Percentiles rank a stretch among this genome's conserved stretches.
These are phyloP conservation scores for Hamamelis virginiana DNA, from an alignment of 164 flowering plant species.

Conservation along the genomic window DNA sequence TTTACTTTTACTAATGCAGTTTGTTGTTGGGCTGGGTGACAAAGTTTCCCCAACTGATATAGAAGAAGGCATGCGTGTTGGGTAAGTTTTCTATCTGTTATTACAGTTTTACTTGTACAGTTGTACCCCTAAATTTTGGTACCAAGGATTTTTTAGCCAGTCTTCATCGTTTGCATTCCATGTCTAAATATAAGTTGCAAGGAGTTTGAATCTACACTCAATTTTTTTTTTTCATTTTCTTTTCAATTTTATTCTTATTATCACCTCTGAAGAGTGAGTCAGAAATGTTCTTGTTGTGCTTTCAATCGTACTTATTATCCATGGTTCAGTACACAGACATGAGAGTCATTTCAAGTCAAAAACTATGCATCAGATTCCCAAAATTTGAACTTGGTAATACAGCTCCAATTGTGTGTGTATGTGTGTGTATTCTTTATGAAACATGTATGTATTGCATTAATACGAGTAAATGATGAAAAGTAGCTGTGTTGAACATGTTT, in stretches of 20 bases:
- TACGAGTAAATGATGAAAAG: no score
- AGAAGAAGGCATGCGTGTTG: constrained; percentile 99
- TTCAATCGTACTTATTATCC: no score
- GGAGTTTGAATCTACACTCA: no score
- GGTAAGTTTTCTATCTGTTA: constrained; percentile 46
- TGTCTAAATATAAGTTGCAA: neutral
- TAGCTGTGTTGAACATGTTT: no score
- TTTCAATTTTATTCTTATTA: neutral
- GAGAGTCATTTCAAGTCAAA: neutral
- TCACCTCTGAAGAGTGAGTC: no score
- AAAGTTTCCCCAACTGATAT: constrained; percentile 98
- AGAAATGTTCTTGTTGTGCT: no score
- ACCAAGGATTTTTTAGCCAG: neutral
- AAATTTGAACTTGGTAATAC: neutral
- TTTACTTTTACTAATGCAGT: constrained; percentile 42
- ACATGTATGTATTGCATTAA: no score
- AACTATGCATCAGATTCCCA: neutral
- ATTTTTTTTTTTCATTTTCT: neutral
- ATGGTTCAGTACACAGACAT: neutral
- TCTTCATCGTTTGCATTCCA: neutral
- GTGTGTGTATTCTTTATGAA: no score
- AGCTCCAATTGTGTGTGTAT: no score
- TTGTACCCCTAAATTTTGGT: neutral
- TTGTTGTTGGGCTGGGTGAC: constrained; percentile 97
- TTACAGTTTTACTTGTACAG: no score